Evolutionary conservation across 345 rosid genomes (phyloP), one percentile per base, ranked within the genome.

Genomic region (Cardamine resedifolia): DNA sequence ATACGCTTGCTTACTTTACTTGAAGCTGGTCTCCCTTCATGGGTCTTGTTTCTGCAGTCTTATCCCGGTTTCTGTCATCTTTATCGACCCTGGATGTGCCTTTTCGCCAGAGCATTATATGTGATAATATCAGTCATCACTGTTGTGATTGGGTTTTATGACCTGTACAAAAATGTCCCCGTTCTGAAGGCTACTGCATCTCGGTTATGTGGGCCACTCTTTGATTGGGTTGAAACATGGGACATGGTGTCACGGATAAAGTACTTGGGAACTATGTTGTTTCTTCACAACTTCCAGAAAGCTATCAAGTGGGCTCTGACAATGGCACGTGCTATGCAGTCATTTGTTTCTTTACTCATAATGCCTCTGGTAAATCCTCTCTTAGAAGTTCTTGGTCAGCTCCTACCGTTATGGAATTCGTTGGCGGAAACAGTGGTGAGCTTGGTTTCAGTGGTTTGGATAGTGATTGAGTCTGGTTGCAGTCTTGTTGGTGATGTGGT

Each of bases 11-110:
- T 96, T 65, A 92, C 95, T 73, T 77, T 96, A 49, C 78, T 92
- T 56, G 99, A 96, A 81, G 90, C 99, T 24, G 98, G 99, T 55
- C 96, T 96, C 71, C 98, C 99, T 44, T 89, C 99, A 19, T 96
- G 99, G 99, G 98, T 90, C 57, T 68, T 96, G 77, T 96, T 96
- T 73, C 96, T 96, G 53, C 98, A 96, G 71, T 96, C 99, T 58
- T 96, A 92, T 80, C 98, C 98, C 4, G 96, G 87, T 4, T 87
- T 96, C 68, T 85, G 96, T 73, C 92, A 92, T 81, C 80, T 90
- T 20, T 96, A 96, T 74, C 89, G 97, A 52, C 99, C 97, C 1
- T 96, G 99, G 99, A 96, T 96, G 98, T 92, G 98, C 78, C 98
- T 90, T 57, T 77, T 96, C 10, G 99, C 90, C 26, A 85, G 99